Evolutionary conservation across 331 rosid species (phyloP).

Genomic region (Rosa hybrid): DNA sequence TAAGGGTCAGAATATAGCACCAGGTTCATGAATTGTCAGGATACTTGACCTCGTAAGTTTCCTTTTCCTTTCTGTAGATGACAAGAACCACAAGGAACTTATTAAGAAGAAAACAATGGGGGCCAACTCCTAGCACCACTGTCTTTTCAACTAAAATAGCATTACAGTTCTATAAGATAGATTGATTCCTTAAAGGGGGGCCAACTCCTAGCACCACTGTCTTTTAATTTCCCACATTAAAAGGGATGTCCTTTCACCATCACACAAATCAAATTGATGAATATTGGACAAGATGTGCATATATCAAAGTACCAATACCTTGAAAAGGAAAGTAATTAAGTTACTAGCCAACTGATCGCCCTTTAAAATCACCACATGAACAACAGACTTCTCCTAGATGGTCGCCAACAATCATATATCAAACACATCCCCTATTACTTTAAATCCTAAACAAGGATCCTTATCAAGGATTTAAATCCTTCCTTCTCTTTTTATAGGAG

Average conservation of each 20-base stretch:
- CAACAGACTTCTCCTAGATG: not conserved
- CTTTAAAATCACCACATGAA: not conserved
- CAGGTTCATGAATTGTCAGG: not conserved
- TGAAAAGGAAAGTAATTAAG: not conserved
- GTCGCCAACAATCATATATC: not conserved
- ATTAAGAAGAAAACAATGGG: not conserved
- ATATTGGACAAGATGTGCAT: not conserved
- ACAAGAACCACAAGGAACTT: conserved; percentile 1
- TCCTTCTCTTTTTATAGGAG: not conserved
- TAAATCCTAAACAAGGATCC: not conserved
- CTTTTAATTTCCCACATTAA: not conserved
- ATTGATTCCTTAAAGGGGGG: not conserved
- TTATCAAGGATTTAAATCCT: not conserved
- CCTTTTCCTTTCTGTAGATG: not conserved
- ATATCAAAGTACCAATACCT: not conserved
- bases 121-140: not conserved
- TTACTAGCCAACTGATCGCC: not conserved
- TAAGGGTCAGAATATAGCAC: not conserved
- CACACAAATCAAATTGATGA: not conserved
- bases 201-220: no score
- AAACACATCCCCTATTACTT: not conserved
- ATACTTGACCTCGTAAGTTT: not conserved
- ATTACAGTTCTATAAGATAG: not conserved
- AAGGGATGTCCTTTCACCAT: not conserved
- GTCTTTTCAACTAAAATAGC: not conserved